These are phyloP conservation scores for Taphrina pruni DNA, from an alignment of 1,139 yeast species.

Conservation along the genomic window DNA sequence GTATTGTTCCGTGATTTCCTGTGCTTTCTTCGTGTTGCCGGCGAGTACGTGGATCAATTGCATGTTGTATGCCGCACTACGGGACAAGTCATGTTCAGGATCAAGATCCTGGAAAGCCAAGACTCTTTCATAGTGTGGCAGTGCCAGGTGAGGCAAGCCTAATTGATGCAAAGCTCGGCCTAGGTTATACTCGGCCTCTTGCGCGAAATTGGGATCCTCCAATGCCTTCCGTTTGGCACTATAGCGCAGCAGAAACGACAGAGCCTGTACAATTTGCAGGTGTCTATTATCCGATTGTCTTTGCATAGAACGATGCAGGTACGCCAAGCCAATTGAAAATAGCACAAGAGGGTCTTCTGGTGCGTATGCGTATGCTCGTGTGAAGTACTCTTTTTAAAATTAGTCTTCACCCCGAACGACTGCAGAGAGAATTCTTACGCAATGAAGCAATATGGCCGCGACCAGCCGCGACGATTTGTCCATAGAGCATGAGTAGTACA, in stretches of 20 bases:
- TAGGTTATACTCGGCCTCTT: conserved; percentile 81
- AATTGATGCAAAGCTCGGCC: conserved; percentile 85
- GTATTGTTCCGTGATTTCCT: conserved; percentile 62
- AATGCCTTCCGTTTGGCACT: conserved; percentile 55
- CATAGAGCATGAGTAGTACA: conserved; percentile 74
- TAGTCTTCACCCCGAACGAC: conserved; percentile 53
- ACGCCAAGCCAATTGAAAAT: conserved; percentile 75
- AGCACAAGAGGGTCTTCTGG: conserved; percentile 81
- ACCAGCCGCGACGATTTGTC: conserved; percentile 79
- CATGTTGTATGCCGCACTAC: conserved; percentile 86
- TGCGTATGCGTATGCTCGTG: conserved; percentile 56
- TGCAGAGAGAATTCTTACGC: conserved; percentile 42
- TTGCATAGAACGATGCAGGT: conserved; percentile 92
- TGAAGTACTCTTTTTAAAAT: conserved; percentile 56
- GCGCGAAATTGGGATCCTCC: conserved; percentile 56
- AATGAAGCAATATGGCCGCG: conserved; percentile 76
- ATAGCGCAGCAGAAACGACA: conserved; percentile 77
- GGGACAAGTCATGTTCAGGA: conserved; percentile 62
- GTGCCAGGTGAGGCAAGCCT: conserved; percentile 67
- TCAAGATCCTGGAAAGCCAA: conserved; percentile 50
- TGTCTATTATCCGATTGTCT: conserved; percentile 85
- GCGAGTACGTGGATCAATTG: conserved; percentile 73
- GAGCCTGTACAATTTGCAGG: conserved; percentile 82
- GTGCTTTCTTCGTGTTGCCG: conserved; percentile 63
- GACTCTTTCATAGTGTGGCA: conserved; percentile 72